phyloP scores from a whole-genome alignment of 1,284 basidiomycete species.

The Apiotrichum domesticum region DNA sequence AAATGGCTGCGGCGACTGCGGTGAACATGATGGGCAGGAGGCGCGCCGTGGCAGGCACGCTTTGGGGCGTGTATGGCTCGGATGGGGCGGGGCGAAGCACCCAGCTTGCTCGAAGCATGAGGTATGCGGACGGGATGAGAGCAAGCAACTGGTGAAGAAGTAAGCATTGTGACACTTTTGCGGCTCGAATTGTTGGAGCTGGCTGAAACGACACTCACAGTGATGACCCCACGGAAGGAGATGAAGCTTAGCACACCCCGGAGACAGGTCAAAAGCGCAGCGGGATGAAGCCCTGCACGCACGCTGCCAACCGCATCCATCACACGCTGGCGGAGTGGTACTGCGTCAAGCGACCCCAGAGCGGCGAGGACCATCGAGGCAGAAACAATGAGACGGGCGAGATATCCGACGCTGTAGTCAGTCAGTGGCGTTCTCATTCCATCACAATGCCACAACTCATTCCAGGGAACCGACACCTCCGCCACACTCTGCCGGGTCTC shows the following conservation, averaged over 20 bases:
- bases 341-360: constrained; percentile 2
- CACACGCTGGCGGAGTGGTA: constrained; percentile 10
- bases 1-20: constrained; percentile 7
- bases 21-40: constrained; percentile 14
- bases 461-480: too few species aligned
- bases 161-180: not conserved
- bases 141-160: not conserved
- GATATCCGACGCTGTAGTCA: constrained; percentile 4
- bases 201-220: not conserved
- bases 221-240: not conserved
- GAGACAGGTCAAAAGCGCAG: not conserved
- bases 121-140: constrained; percentile 8
- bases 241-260: not conserved
- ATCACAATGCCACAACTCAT: too few species aligned
- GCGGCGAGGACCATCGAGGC: not conserved
- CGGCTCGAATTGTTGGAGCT: not conserved
- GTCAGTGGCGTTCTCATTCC: not conserved
- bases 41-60: constrained; percentile 12
- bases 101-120: constrained; percentile 11
- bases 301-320: not conserved
- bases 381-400: constrained; percentile 4
- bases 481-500: too few species aligned
- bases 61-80: not conserved
- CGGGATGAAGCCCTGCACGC: not conserved
- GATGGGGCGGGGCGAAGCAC: constrained; percentile 7